These are phyloP conservation scores for Austroboletus olivaceoglutinosus DNA, from an alignment of 1,284 basidiomycete genomes.

Conservation along the genomic window DNA sequence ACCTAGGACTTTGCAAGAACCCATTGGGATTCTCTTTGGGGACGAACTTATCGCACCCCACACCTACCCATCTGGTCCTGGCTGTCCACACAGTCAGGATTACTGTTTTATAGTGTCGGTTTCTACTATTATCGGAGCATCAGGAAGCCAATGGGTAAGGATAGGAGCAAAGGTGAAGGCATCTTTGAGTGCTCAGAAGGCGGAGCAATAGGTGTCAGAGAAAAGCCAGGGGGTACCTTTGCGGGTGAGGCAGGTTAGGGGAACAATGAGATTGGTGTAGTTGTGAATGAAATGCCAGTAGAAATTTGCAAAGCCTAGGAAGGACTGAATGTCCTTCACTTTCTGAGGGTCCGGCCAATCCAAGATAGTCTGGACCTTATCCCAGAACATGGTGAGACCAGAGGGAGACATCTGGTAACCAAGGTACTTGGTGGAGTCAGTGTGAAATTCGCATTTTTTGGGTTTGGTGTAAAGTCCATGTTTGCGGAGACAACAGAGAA, in stretches of 20 bases:
- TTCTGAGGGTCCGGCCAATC: not conserved
- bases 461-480: slow-evolving; percentile 22
- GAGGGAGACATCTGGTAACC: not conserved
- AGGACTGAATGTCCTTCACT: not conserved
- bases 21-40: no score
- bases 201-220: not conserved
- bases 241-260: not conserved
- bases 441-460: slow-evolving; percentile 32
- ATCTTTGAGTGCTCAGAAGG: not conserved
- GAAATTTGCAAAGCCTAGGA: no score
- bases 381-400: not conserved
- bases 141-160: not conserved
- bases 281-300: no score
- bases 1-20: no score
- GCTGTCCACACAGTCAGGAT: no score
- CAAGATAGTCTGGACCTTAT: not conserved
- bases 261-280: no score
- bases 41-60: no score
- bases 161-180: not conserved
- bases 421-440: slow-evolving; percentile 29
- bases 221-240: not conserved
- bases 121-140: not conserved
- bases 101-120: no score
- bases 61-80: no score
- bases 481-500: slow-evolving; percentile 27